Base-by-base conservation (phyloP, 495 filamentous ascomycete species). In the Parmelia sp. region DNA sequence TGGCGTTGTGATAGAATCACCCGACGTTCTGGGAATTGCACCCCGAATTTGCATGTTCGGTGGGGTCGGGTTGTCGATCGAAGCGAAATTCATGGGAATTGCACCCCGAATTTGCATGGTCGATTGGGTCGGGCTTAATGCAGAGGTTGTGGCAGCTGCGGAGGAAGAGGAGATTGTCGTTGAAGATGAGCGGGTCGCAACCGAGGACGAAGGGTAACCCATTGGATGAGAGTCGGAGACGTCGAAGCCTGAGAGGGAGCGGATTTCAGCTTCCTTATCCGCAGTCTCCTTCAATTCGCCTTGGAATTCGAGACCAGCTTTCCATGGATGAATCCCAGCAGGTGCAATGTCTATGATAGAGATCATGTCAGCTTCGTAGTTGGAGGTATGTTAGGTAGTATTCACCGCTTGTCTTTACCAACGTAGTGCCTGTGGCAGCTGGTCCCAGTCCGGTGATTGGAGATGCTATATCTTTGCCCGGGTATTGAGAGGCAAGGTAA, bases 1-100 rank as follows among this genome's bases (percentile, higher is more conserved):
- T 7, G 71, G 71, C 39, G 27, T 29, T 51, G 68, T 62, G 19
- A 72, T 57, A 3, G 61, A 53, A 12, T 62, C 60, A n/a, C 70
- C 67, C 4, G 23, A 61, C n/a, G n/a, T n/a, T n/a, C n/a, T n/a
- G n/a, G n/a, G n/a, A n/a, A n/a, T n/a, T n/a, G n/a, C n/a, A n/a
- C n/a, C n/a, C n/a, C n/a, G n/a, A n/a, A n/a, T n/a, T n/a, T n/a
- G n/a, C n/a, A n/a, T n/a, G n/a, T n/a, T n/a, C n/a, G n/a, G n/a
- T n/a, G n/a, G n/a, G n/a, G n/a, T n/a, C n/a, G n/a, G n/a, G n/a
- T n/a, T n/a, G n/a, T n/a, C n/a, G n/a, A n/a, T n/a, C n/a, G n/a
- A n/a, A n/a, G n/a, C n/a, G n/a, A n/a, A n/a, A n/a, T n/a, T n/a
- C n/a, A n/a, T n/a, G n/a, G n/a, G n/a, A n/a, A n/a, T n/a, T n/a